Evolutionary conservation across 2,329 filamentous ascomycete species (phyloP).

Genomic region (Chalaropsis ovoidea): DNA sequence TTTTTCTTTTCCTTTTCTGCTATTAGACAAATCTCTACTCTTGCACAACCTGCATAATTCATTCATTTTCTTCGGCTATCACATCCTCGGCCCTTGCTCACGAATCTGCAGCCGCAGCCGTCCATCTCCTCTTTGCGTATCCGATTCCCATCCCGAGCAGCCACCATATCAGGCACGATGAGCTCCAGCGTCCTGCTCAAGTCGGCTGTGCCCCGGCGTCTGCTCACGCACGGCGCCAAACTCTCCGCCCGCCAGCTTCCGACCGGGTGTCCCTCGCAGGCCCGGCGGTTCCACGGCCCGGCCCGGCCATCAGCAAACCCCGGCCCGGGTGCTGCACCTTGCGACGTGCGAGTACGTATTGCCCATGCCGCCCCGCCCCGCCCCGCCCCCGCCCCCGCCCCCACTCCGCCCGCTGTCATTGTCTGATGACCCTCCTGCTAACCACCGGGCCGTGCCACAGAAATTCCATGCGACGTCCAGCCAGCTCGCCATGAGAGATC

Average conservation of each 20-base stretch:
- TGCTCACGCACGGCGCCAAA: slow-evolving; percentile 37
- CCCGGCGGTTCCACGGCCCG: slow-evolving; percentile 30
- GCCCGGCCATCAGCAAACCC: slow-evolving; percentile 18
- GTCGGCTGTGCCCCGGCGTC: slow-evolving; percentile 39
- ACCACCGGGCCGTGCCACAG: slow-evolving; percentile 29
- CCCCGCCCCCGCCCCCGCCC: background rate
- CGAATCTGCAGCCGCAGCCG: background rate
- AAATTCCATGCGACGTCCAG: slow-evolving; percentile 52
- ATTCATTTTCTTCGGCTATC: slow-evolving; percentile 6
- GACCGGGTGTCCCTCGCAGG: slow-evolving; percentile 34
- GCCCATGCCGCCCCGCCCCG: slow-evolving; percentile 11
- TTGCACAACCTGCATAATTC: background rate
- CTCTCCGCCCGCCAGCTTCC: slow-evolving; percentile 36
- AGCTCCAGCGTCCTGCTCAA: slow-evolving; percentile 41
- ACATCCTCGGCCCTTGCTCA: slow-evolving; percentile 16
- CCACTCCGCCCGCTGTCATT: too few relatives aligned
- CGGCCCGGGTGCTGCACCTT: slow-evolving; percentile 9
- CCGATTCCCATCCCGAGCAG: background rate
- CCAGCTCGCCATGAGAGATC: slow-evolving; percentile 54
- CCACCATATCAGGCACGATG: slow-evolving; percentile 33
- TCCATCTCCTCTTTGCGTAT: too few relatives aligned
- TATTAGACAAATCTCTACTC: slow-evolving; percentile 17
- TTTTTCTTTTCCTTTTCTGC: background rate
- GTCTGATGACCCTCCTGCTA: too few relatives aligned
- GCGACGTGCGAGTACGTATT: slow-evolving; percentile 9